Evolutionary conservation across 192 early-diverging fungal species (phyloP), one percentile per base, ranked within the genome.

Genomic region (Thoreauomyces humboldtii): DNA sequence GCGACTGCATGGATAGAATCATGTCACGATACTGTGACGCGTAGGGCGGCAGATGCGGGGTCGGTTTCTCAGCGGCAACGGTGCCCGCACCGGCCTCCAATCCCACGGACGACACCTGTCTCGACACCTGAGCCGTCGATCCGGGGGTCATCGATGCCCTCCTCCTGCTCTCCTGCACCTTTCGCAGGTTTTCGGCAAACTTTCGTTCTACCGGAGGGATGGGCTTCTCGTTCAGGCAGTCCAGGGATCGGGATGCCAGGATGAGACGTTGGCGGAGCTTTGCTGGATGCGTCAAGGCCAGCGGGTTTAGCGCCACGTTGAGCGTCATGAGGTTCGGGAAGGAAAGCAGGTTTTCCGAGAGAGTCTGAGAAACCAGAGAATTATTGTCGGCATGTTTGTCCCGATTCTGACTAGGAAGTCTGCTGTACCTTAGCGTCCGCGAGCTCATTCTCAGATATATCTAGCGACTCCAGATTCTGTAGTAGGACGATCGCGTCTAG

Each of bases 21-120:
- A 75, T 51, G 41, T 75, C 73, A 43, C 73, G 71, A 34, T 68
- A 77, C 50, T 81, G 79, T 0, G 73, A 56, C 3, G 50, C 50
- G 32, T 52, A 52, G 24, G 80, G 80, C 4, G 80, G 80, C 65
- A 81, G 58, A 63, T 81, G 80, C 27, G 80, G 80, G 28, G 79
- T 69, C 14, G 72, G 68, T 44, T 67, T 73, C 17, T 73, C 63
- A 12, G 56, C 27, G 6, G 17, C 21, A 2, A 29, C 47, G 24
- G 36, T 1, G 31, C 50, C 53, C 14, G 19, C 31, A 29, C 24
- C 24, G 12, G 5, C n/a, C 17, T 25, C 55, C 15, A 32, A 33
- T 28, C 12, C 42, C 19, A 22, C n/a, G 14, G 14, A 19, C 14
- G 53, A 41, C 41, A 22, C 7, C 44, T 29, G 22, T 42, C 22